These are phyloP conservation scores for Xanthoconium purpureum DNA, from an alignment of 768 basidiomycete species.

Conservation along the genomic window DNA sequence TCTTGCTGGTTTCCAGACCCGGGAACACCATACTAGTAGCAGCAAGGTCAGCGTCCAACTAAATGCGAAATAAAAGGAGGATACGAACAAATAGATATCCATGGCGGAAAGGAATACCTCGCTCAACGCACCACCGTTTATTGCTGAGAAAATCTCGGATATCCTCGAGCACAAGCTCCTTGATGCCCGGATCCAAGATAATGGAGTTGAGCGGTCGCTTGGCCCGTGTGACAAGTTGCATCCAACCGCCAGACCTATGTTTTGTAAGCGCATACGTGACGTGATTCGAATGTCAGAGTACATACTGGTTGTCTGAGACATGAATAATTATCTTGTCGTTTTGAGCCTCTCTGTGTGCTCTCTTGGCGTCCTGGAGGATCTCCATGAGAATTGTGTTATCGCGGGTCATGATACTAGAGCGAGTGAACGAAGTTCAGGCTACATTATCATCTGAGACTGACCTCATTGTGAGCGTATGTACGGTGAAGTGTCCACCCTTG, in stretches of 20 bases:
- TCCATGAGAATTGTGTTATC: constrained; percentile 44
- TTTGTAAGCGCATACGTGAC: background rate
- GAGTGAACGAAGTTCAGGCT: background rate
- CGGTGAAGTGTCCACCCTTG: constrained; percentile 15
- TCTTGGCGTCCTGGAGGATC: constrained; percentile 55
- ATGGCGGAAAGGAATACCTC: constrained; percentile 79
- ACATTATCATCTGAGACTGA: background rate
- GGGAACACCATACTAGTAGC: constrained; percentile 59
- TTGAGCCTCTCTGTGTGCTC: constrained; percentile 46
- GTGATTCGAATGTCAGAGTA: background rate
- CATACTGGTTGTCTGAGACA: constrained; percentile 44
- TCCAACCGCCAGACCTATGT: constrained; percentile 45
- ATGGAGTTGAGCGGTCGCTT: constrained; percentile 69
- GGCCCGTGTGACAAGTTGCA: constrained; percentile 50
- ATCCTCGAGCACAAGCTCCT: constrained; percentile 50
- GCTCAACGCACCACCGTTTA: constrained; percentile 68
- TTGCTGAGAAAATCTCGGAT: constrained; percentile 60
- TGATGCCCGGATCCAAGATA: constrained; percentile 66
- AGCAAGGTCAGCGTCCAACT: background rate
- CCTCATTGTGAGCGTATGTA: constrained; percentile 25
- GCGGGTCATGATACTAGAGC: constrained; percentile 48
- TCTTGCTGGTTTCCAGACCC: constrained; percentile 80
- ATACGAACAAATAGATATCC: constrained; percentile 62
- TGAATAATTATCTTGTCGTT: constrained; percentile 52
- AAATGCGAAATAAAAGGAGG: background rate